phyloP scores from a whole-genome alignment of 2,329 filamentous ascomycete species.

The Cryphonectria radicalis region DNA sequence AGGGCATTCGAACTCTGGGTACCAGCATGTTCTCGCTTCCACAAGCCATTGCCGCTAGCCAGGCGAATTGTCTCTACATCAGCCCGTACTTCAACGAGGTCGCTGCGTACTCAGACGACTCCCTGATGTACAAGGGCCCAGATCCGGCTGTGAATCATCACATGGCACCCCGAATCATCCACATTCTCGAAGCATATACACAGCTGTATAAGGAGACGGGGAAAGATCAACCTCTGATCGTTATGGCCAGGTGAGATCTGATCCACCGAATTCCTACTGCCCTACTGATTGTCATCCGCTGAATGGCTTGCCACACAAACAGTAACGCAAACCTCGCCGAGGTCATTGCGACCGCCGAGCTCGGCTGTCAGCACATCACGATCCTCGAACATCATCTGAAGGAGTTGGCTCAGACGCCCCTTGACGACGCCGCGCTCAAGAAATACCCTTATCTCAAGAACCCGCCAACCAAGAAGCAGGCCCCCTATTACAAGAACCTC shows the following conservation, averaged over 20 bases:
- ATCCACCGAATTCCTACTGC: too few species aligned
- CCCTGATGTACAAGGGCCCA: not conserved
- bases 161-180: not conserved
- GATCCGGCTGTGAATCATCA: not conserved
- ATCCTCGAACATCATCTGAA: not conserved
- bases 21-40: not conserved
- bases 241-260: too few species aligned
- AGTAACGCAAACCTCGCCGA: not conserved
- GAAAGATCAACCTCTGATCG: conserved; percentile 3
- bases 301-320: too few species aligned
- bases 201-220: not conserved
- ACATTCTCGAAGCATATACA: conserved; percentile 3
- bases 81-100: conserved; percentile 10
- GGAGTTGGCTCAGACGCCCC: conserved; percentile 21
- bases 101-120: not conserved
- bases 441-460: conserved; percentile 14
- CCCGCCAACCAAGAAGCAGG: not conserved
- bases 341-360: conserved; percentile 6
- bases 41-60: not conserved
- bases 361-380: conserved; percentile 9
- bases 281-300: too few species aligned
- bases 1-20: not conserved
- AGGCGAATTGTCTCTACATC: conserved; percentile 1
- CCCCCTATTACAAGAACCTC: too few species aligned
- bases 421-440: conserved; percentile 25